A percentile compares a stretch with the other conserved stretches of the same genome.
phyloP scores from a whole-genome alignment of 306 rosid species.

The Begonia fuchsioides region DNA sequence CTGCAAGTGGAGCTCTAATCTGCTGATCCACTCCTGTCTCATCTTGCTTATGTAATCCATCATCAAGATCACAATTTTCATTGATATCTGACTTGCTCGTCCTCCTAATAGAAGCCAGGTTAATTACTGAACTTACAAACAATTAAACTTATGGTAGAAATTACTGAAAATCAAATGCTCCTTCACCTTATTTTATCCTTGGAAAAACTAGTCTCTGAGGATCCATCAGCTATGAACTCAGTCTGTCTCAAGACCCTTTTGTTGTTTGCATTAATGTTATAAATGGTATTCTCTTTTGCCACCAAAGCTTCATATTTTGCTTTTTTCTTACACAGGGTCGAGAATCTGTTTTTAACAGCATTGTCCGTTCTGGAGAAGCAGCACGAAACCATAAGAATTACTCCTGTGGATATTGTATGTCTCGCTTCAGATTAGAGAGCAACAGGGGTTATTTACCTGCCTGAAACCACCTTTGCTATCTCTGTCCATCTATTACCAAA shows the following conservation, averaged over 20 bases:
- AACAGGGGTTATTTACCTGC: slow-evolving; percentile 45
- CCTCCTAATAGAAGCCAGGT: slow-evolving; percentile 26
- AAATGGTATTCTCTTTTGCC: slow-evolving; percentile 66
- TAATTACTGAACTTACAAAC: neutral
- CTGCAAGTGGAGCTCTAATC: slow-evolving; percentile 62
- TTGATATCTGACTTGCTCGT: slow-evolving; percentile 44
- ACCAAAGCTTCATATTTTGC: slow-evolving; percentile 82
- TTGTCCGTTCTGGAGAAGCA: slow-evolving; percentile 76
- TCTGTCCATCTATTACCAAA: slow-evolving; percentile 99
- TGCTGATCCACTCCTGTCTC: slow-evolving; percentile 35
- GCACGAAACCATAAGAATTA: neutral
- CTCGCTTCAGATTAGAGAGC: too few relatives aligned
- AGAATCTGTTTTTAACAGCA: slow-evolving; percentile 95
- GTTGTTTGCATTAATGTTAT: slow-evolving; percentile 51
- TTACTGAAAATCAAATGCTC: neutral
- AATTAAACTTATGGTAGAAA: neutral
- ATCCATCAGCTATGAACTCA: slow-evolving; percentile 25
- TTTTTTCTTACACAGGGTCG: slow-evolving; percentile 96
- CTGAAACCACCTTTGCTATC: slow-evolving; percentile 99
- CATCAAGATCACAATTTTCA: slow-evolving; percentile 34
- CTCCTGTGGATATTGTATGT: too few relatives aligned
- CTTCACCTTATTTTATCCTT: slow-evolving; percentile 75
- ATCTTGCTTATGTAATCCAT: slow-evolving; percentile 44
- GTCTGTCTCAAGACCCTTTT: slow-evolving; percentile 49
- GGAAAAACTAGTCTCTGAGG: slow-evolving; percentile 36